These are phyloP conservation scores for Periconia sp. DNA, from an alignment of 2,329 filamentous ascomycete genomes.

Conservation along the genomic window DNA sequence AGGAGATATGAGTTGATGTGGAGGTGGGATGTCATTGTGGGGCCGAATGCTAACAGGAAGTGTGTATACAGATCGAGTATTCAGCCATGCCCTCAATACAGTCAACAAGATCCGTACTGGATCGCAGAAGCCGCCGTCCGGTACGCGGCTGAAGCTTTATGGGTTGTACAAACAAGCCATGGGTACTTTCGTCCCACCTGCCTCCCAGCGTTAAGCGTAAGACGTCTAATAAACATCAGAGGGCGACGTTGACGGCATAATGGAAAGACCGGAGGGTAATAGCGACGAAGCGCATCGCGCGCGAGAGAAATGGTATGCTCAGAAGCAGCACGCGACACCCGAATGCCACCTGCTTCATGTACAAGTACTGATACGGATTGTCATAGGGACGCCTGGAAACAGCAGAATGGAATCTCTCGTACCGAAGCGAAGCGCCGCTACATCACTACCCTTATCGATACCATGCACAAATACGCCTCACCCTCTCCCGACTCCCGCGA, in stretches of 20 bases:
- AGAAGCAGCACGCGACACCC: conserved; percentile 19
- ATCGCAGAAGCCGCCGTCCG: conserved; percentile 82
- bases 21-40: not conserved
- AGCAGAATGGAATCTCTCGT: conserved; percentile 79
- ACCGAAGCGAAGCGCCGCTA: conserved; percentile 95
- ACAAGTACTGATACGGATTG: conserved; percentile 11
- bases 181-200: conserved; percentile 55
- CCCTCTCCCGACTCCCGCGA: conserved; percentile 84
- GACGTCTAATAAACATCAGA: conserved; percentile 57
- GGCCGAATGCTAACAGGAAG: conserved; percentile 8
- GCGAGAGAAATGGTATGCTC: conserved; percentile 72
- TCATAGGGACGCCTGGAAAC: conserved; percentile 87
- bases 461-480: conserved; percentile 93
- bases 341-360: too few relatives aligned
- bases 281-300: conserved; percentile 60
- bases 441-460: conserved; percentile 91
- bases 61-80: conserved; percentile 80
- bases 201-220: not conserved
- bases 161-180: conserved; percentile 98
- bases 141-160: conserved; percentile 89
- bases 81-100: conserved; percentile 97
- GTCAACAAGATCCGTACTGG: conserved; percentile 98
- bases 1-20: not conserved
- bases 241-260: conserved; percentile 92
- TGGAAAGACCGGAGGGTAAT: conserved; percentile 74